A percentile compares a stretch with the other conserved stretches of the same genome.
Evolutionary conservation across 192 early-diverging fungal genomes (phyloP).

Genomic region (Allomyces macrogynus): DNA sequence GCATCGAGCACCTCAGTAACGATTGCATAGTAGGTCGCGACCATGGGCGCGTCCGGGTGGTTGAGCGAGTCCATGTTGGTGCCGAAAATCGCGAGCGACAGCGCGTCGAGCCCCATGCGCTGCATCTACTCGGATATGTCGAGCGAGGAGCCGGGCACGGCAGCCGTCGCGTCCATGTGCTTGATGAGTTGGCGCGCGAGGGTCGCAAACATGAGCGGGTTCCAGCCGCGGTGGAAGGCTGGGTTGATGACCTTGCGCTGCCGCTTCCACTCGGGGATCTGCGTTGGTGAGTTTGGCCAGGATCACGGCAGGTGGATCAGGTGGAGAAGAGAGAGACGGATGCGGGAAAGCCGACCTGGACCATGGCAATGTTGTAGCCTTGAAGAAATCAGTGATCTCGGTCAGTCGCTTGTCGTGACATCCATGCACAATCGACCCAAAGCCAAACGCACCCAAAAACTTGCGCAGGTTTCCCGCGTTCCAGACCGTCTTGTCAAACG

Average conservation of each 20-base stretch:
- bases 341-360: too few species aligned
- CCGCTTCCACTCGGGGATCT: conserved; percentile 1
- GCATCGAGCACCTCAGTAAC: conserved; percentile 14
- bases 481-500: too few species aligned
- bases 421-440: too few species aligned
- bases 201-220: not conserved
- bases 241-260: conserved; percentile 5
- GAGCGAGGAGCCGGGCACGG: not conserved
- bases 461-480: too few species aligned
- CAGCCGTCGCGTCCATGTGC: not conserved
- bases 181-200: not conserved
- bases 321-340: too few species aligned
- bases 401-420: too few species aligned
- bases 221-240: not conserved
- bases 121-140: not conserved
- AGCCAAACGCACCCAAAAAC: too few species aligned
- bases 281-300: too few species aligned
- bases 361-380: too few species aligned
- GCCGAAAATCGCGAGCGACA: conserved; percentile 30
- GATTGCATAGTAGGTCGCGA: conserved; percentile 22
- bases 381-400: too few species aligned
- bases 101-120: conserved; percentile 30
- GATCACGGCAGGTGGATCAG: too few species aligned
- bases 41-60: conserved; percentile 20
- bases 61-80: conserved; percentile 27